Base-by-base conservation (phyloP, 75 land plant genomes). In the Pinus tabuliformis region DNA sequence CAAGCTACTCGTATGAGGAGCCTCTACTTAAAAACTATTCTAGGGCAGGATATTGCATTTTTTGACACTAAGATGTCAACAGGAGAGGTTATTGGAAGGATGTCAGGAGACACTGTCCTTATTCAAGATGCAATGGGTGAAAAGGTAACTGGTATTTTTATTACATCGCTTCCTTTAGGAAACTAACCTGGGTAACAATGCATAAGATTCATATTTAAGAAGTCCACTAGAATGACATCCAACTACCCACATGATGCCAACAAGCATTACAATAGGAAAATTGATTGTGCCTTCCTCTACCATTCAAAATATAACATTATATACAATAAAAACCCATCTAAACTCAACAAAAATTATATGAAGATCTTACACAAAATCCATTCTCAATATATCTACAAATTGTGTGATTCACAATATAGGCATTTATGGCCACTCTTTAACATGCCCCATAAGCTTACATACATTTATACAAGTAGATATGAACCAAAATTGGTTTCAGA, bases 1-100 rank as follows among this genome's bases (percentile, higher is more conserved):
- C 90, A 88, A 70, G 85, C 90, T 57, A 78, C 87, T 6, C 21
- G 88, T 14, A 86, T 89, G 22, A 68, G 91, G 39, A 71, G 75
- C n/a, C 22, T 86, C 45, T 89, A 89, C 68, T 68, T 89, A 22
- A 78, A 83, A 71, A 76, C 79, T 20, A 89, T 85, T 63, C 56
- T 89, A 70, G 62, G 88, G 42, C 91, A 89, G 59, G 91, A 89
- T 70, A 74, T 89, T 36, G 76, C 86, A 30, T 89, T 89, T 64
- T 89, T 89, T 72, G 91, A 89, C 73, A 84, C 76, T 58, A 88
- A 89, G 57, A 81, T 81, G 5, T 76, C 82, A 8, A 86, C 88
- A 26, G 91, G 91, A 30, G 85, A 82, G 36, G 89, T 86, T 57
- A 75, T 86, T 14, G 85, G 75, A 8, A 76, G 89, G 28, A 81